Conservation (phyloP, 495 filamentous ascomycete genomes). For the Hypomontagnella submonticulosa region DNA sequence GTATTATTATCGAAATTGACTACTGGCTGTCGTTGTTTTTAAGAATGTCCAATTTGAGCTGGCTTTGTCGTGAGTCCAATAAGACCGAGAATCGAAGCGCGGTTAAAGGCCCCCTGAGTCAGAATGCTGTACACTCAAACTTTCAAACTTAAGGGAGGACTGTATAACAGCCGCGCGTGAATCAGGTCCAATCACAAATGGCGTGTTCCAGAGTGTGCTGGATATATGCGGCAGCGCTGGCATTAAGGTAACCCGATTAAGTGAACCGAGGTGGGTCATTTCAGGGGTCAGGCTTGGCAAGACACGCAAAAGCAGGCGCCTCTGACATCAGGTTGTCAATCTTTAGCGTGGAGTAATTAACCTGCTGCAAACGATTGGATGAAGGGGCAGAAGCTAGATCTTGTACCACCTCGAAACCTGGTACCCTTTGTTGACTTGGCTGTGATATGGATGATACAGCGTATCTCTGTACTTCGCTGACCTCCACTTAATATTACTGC, state of each 20-base stretch:
- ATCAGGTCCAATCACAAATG: conserved; percentile 36
- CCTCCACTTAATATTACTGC: neutral
- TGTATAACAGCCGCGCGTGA: conserved; percentile 42
- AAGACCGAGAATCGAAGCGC: neutral
- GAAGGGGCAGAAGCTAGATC: no score
- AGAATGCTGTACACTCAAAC: neutral
- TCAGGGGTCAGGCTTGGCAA: conserved; percentile 33
- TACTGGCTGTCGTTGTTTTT: conserved; percentile 9
- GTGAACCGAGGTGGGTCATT: conserved; percentile 18
- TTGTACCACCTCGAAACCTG: no score
- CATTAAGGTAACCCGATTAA: conserved; percentile 18
- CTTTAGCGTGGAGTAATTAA: neutral
- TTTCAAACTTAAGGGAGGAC: conserved; percentile 5
- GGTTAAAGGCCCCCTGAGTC: neutral
- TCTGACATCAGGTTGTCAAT: conserved; percentile 39
- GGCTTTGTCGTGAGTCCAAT: conserved; percentile 5
- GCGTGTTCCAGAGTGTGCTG: conserved; percentile 7
- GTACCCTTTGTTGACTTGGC: no score
- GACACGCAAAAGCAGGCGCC: conserved; percentile 24
- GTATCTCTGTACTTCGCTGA: conserved; percentile 9
- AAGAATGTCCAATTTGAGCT: conserved; percentile 12
- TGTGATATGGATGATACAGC: no score
- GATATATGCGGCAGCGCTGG: conserved; percentile 23
- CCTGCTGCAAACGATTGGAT: no score
- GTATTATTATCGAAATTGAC: neutral